phyloP scores from a whole-genome alignment of 208 protist species.

The Acanthamoeba royreba region DNA sequence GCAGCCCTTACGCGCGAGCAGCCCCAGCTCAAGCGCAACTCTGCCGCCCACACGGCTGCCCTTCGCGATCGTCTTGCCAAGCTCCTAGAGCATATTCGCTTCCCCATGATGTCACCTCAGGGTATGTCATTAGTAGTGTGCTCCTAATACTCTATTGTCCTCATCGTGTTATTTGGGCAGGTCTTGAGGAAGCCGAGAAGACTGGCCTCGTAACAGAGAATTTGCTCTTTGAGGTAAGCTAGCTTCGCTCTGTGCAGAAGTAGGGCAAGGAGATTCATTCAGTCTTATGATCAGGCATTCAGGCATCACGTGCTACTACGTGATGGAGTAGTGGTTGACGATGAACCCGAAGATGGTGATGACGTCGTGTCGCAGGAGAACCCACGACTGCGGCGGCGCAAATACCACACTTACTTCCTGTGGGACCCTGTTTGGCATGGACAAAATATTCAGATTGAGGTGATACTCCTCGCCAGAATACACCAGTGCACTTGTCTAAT shows the following conservation, averaged over 20 bases:
- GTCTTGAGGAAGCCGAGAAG: background rate
- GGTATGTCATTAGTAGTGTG: background rate
- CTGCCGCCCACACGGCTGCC: background rate
- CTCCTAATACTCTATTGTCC: background rate
- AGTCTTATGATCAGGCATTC: too few species aligned
- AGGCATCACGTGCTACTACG: background rate
- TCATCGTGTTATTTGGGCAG: background rate
- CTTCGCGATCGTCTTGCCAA: background rate
- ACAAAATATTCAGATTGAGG: background rate
- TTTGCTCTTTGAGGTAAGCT: background rate
- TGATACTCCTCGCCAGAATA: background rate
- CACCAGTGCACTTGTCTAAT: too few species aligned
- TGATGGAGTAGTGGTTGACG: background rate
- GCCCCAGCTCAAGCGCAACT: background rate
- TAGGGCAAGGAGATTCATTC: too few species aligned
- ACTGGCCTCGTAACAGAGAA: background rate
- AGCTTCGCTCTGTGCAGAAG: too few species aligned
- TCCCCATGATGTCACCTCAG: background rate
- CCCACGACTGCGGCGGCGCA: background rate
- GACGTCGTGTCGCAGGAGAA: background rate
- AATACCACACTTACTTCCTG: background rate
- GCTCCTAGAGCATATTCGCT: background rate
- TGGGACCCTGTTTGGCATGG: background rate
- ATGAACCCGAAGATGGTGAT: background rate
- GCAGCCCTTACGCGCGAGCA: background rate